Evolutionary conservation across 2,329 filamentous ascomycete species (phyloP).

Genomic region (Colletotrichum sidae): DNA sequence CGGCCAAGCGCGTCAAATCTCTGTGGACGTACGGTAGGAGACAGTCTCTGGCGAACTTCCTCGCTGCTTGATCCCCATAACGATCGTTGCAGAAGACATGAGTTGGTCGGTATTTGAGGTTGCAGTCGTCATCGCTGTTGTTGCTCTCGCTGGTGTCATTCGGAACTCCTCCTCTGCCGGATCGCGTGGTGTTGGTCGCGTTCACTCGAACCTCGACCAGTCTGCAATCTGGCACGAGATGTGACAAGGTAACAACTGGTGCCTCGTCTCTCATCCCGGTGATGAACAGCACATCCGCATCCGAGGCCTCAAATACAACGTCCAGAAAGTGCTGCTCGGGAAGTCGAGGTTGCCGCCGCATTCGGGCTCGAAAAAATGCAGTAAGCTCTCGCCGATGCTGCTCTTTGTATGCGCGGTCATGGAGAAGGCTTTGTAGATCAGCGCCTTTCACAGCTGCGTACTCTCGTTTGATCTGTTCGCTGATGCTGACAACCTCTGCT

Average conservation of each 20-base stretch:
- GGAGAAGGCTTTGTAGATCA: constrained; percentile 59
- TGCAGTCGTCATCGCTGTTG: constrained; percentile 24
- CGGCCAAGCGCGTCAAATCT: constrained; percentile 57
- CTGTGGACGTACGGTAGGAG: constrained; percentile 60
- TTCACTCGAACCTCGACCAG: constrained; percentile 66
- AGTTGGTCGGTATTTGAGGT: constrained; percentile 49
- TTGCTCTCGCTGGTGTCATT: constrained; percentile 19
- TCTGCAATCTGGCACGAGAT: constrained; percentile 63
- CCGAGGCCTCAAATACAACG: constrained; percentile 53
- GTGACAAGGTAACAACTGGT: constrained; percentile 64
- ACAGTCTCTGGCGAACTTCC: constrained; percentile 52
- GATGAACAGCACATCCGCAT: constrained; percentile 68
- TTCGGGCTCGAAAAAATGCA: constrained; percentile 60
- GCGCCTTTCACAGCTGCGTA: constrained; percentile 63
- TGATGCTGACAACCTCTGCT: constrained; percentile 64
- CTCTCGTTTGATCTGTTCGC: constrained; percentile 66
- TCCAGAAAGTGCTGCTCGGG: constrained; percentile 63
- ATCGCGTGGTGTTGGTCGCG: constrained; percentile 51
- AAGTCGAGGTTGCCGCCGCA: constrained; percentile 55
- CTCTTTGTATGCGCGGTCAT: constrained; percentile 71
- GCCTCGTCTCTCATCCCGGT: constrained; percentile 73
- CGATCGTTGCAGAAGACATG: constrained; percentile 64
- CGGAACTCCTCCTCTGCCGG: constrained; percentile 47
- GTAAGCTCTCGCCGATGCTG: constrained; percentile 65
- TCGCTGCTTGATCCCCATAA: constrained; percentile 51